Conservation (phyloP, 1,284 basidiomycete genomes). For the Rhodofomes roseus region DNA sequence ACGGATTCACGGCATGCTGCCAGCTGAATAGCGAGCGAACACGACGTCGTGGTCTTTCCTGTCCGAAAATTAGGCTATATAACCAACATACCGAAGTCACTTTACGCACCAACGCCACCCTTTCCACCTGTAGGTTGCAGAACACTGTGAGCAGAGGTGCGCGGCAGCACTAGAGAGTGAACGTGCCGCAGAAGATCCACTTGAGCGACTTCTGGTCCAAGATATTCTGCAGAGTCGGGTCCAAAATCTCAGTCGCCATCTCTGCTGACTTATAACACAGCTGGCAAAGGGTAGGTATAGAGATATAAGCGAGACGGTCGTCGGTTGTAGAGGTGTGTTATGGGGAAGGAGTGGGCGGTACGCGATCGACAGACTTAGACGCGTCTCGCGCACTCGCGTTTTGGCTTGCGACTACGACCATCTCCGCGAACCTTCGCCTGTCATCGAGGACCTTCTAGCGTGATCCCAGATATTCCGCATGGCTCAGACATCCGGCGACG, state of each 20-base stretch:
- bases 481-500: conserved; percentile 27
- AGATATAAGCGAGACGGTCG: background rate
- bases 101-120: conserved; percentile 77
- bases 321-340: background rate
- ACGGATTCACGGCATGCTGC: conserved; percentile 87
- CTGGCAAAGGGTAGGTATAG: background rate
- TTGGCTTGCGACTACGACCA: conserved; percentile 24
- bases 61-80: background rate
- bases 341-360: background rate
- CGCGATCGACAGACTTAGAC: background rate
- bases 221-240: conserved; percentile 85
- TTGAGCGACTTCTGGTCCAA: conserved; percentile 86
- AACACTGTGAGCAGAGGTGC: conserved; percentile 10
- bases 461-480: conserved; percentile 15
- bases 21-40: conserved; percentile 92
- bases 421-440: conserved; percentile 25
- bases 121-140: conserved; percentile 69
- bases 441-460: conserved; percentile 13
- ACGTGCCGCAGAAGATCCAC: conserved; percentile 94
- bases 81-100: background rate
- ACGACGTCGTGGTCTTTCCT: conserved; percentile 96
- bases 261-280: background rate
- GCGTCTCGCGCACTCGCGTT: background rate
- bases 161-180: conserved; percentile 10
- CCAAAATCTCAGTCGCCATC: conserved; percentile 56